Percentiles rank a stretch among this genome's conserved stretches.
phyloP scores from a whole-genome alignment of 2,329 filamentous ascomycete genomes.

The Colletotrichum caudatum region DNA sequence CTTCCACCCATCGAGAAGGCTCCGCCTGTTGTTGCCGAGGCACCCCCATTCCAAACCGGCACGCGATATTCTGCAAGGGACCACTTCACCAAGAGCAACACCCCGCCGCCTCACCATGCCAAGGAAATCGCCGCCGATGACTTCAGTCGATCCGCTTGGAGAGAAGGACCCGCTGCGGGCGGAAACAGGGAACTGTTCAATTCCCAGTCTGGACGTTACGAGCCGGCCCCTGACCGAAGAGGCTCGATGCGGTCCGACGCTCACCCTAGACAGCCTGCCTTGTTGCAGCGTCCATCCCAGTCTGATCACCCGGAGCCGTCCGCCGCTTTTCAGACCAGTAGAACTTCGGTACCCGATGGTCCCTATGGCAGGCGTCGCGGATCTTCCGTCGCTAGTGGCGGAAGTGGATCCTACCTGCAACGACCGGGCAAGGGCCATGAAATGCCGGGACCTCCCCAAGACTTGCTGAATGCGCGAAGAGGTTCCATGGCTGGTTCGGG shows the following conservation, averaged over 20 bases:
- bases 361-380: constrained; percentile 81
- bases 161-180: constrained; percentile 72
- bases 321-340: constrained; percentile 84
- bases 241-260: constrained; percentile 75
- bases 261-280: constrained; percentile 76
- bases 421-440: constrained; percentile 63
- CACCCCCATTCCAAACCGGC: constrained; percentile 50
- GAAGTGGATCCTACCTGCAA: constrained; percentile 77
- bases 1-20: constrained; percentile 87
- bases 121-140: constrained; percentile 95
- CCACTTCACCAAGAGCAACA: constrained; percentile 63
- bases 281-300: constrained; percentile 80
- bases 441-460: constrained; percentile 55
- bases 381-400: constrained; percentile 92
- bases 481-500: constrained; percentile 63
- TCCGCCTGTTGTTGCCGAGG: constrained; percentile 74
- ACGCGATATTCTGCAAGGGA: constrained; percentile 43
- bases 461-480: constrained; percentile 59
- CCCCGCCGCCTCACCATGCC: constrained; percentile 61
- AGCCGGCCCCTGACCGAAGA: constrained; percentile 85
- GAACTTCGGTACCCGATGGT: constrained; percentile 71
- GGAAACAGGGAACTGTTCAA: constrained; percentile 87
- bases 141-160: constrained; percentile 86
- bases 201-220: constrained; percentile 93
- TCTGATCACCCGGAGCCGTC: constrained; percentile 83